These are phyloP conservation scores for Cryptosporidium ubiquitum DNA, from an alignment of 169 alveolate species.

Conservation along the genomic window DNA sequence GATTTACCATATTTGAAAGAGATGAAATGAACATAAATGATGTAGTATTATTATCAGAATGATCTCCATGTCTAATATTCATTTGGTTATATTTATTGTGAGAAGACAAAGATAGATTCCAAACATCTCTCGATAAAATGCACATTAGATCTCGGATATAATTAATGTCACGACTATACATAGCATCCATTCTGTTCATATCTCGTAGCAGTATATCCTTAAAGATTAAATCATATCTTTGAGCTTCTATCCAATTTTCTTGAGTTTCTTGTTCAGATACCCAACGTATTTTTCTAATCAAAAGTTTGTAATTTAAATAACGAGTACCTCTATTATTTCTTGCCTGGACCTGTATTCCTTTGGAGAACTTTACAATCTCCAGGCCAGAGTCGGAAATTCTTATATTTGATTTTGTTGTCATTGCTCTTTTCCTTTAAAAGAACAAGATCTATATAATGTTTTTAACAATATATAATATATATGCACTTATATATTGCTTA, in stretches of 20 bases:
- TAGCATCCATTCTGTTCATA: constrained; percentile 70
- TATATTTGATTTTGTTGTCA: constrained; percentile 3
- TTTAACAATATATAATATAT: not conserved
- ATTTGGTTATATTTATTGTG: not conserved
- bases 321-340: constrained; percentile 72
- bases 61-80: not conserved
- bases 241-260: constrained; percentile 62
- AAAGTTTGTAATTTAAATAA: constrained; percentile 60
- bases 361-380: constrained; percentile 72
- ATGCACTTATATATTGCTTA: not conserved
- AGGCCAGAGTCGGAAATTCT: constrained; percentile 18
- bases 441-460: not conserved
- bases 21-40: constrained; percentile 39
- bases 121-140: constrained; percentile 19
- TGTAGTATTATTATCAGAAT: not conserved
- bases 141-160: constrained; percentile 57
- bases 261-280: constrained; percentile 59
- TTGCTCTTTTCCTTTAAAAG: not conserved
- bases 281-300: constrained; percentile 68
- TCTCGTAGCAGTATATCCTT: constrained; percentile 63
- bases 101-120: constrained; percentile 16
- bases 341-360: constrained; percentile 74
- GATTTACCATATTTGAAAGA: constrained; percentile 9
- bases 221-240: constrained; percentile 62
- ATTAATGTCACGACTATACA: constrained; percentile 52